phyloP scores from a whole-genome alignment of 2,329 filamentous ascomycete species.

The Xylaria sp. region DNA sequence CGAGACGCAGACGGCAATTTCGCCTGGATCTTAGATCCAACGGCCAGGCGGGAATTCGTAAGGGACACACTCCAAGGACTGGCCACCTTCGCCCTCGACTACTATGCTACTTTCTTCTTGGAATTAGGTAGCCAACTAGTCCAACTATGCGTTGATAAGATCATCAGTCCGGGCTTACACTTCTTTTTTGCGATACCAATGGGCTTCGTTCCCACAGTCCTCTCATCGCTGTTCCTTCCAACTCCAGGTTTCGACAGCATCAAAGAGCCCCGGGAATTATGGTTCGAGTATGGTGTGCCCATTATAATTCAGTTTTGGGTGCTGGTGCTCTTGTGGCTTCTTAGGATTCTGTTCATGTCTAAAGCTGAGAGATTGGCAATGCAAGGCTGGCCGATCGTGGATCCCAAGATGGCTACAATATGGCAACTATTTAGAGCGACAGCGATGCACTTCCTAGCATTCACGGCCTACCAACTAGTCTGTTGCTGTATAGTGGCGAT shows the following conservation, averaged over 20 bases:
- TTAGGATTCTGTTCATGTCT: constrained; percentile 39
- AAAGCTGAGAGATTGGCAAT: constrained; percentile 39
- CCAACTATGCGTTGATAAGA: background rate
- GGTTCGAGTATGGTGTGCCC: constrained; percentile 40
- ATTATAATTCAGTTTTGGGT: constrained; percentile 37
- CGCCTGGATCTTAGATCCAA: constrained; percentile 25
- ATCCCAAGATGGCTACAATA: constrained; percentile 33
- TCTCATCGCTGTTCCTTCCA: constrained; percentile 31
- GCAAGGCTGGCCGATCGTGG: constrained; percentile 16
- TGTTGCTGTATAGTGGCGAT: constrained; percentile 25
- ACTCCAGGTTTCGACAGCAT: constrained; percentile 29
- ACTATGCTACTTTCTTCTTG: background rate
- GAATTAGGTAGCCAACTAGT: background rate
- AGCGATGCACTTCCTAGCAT: constrained; percentile 42
- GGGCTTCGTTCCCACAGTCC: constrained; percentile 22
- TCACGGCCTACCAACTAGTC: constrained; percentile 45
- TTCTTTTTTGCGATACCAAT: constrained; percentile 26
- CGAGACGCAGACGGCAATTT: constrained; percentile 19
- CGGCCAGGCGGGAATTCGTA: constrained; percentile 17
- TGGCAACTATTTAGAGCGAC: constrained; percentile 43
- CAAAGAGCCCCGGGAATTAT: constrained; percentile 10
- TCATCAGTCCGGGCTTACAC: constrained; percentile 11
- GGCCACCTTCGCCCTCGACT: constrained; percentile 23
- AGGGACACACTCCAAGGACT: constrained; percentile 11
- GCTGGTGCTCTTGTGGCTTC: constrained; percentile 39